A percentile compares a stretch with the other conserved stretches of the same genome.
Evolutionary conservation across 495 filamentous ascomycete species (phyloP).

Genomic region (Aspergillus avenaceus): DNA sequence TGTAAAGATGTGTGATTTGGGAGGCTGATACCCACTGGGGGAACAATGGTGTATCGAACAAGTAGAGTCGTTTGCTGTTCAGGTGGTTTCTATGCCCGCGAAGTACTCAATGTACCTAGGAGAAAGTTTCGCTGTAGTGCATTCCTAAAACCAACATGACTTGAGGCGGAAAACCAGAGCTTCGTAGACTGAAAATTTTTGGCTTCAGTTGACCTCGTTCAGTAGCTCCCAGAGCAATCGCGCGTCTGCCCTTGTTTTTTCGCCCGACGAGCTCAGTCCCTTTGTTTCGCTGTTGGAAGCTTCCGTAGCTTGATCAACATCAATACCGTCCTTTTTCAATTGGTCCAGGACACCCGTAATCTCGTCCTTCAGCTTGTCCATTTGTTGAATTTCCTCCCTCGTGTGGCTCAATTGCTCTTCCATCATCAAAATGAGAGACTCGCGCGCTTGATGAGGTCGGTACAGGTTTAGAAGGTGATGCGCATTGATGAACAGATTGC

Average conservation of each 20-base stretch:
- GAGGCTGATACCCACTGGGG: too few relatives aligned
- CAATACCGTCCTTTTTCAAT: conserved; percentile 45
- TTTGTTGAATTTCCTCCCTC: conserved; percentile 72
- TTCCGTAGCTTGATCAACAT: conserved; percentile 9
- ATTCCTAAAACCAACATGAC: too few relatives aligned
- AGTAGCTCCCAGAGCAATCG: conserved; percentile 37
- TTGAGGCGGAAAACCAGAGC: background rate
- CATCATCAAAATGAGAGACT: conserved; percentile 88
- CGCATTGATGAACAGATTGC: conserved; percentile 78
- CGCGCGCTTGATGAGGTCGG: conserved; percentile 89
- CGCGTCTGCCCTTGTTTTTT: conserved; percentile 21
- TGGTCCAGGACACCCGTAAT: conserved; percentile 65
- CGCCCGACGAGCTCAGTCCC: conserved; percentile 4
- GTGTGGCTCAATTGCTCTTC: conserved; percentile 76
- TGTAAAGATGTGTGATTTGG: too few relatives aligned
- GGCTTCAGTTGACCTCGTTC: conserved; percentile 16
- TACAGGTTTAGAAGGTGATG: conserved; percentile 92
- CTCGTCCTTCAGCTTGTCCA: conserved; percentile 66
- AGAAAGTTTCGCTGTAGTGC: too few relatives aligned
- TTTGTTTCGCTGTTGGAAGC: conserved; percentile 2
- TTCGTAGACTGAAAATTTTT: background rate
- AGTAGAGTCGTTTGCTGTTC: too few relatives aligned
- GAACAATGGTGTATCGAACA: too few relatives aligned
- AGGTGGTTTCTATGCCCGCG: too few relatives aligned
- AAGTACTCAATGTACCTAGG: too few relatives aligned